Conservation (phyloP, 2,329 filamentous ascomycete species). For the Alternaria solani region DNA sequence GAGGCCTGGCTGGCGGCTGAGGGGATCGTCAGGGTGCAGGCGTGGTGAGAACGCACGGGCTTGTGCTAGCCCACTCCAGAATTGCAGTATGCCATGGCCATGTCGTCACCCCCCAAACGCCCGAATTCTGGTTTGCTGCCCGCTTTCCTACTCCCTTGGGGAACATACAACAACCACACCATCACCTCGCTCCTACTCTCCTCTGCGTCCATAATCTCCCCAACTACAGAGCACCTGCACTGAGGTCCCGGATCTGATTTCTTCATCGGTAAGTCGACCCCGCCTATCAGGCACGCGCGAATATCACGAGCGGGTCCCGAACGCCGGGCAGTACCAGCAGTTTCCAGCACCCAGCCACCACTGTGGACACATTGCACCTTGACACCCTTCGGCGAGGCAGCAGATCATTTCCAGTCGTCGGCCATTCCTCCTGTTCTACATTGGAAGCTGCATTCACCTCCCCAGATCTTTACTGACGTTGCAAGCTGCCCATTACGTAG, state of each 20-base stretch:
- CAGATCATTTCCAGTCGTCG: conserved; percentile 24
- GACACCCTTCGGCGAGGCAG: conserved; percentile 24
- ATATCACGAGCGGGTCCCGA: conserved; percentile 44
- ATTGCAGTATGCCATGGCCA: conserved; percentile 28
- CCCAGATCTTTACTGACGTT: conserved; percentile 36
- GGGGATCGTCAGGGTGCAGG: conserved; percentile 40
- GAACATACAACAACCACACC: conserved; percentile 1
- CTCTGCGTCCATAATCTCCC: conserved; percentile 1
- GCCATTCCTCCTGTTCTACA: conserved; percentile 16
- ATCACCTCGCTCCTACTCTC: conserved; percentile 10
- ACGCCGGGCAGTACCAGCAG: conserved; percentile 22
- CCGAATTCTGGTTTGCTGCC: conserved; percentile 45
- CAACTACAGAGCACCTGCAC: conserved; percentile 1
- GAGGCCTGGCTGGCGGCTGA: conserved; percentile 29
- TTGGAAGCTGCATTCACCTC: conserved; percentile 21
- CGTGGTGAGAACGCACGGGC: conserved; percentile 21
- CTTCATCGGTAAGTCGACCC: conserved; percentile 40
- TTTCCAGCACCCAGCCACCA: conserved; percentile 36
- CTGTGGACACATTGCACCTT: conserved; percentile 48
- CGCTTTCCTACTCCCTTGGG: conserved; percentile 17
- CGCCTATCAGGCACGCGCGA: conserved; percentile 29
- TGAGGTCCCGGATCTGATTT: conserved; percentile 19
- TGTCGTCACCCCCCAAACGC: conserved; percentile 48
- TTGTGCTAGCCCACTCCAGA: conserved; percentile 30
- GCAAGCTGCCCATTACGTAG: conserved; percentile 30